Evolutionary conservation across 1,284 basidiomycete species (phyloP).

Genomic region (Austropuccinia psidii): DNA sequence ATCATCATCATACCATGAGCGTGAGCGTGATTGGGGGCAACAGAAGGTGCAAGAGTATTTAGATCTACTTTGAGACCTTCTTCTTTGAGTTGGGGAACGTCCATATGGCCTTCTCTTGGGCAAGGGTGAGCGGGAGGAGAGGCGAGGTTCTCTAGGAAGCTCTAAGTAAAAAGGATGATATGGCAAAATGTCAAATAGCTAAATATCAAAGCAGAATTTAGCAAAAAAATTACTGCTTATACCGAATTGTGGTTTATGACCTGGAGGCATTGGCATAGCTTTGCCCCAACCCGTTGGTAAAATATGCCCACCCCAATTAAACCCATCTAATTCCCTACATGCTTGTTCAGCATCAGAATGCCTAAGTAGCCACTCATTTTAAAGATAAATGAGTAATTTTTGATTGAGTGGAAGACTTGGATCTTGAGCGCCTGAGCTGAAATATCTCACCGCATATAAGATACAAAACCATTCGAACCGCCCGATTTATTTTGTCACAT

Average conservation of each 20-base stretch:
- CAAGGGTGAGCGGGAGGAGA: slow-evolving; percentile 36
- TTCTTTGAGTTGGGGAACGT: slow-evolving; percentile 35
- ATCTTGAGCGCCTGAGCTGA: background rate
- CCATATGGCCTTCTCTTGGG: slow-evolving; percentile 48
- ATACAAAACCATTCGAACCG: slow-evolving; percentile 85
- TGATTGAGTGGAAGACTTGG: background rate
- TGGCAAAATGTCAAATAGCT: background rate
- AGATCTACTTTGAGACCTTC: slow-evolving; percentile 45
- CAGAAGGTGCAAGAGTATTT: slow-evolving; percentile 36
- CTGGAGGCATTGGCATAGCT: slow-evolving; percentile 64
- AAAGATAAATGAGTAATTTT: background rate
- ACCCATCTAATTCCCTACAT: slow-evolving; percentile 75
- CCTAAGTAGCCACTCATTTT: background rate
- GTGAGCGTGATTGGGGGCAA: slow-evolving; percentile 40
- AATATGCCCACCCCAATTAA: slow-evolving; percentile 78
- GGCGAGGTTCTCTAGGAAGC: slow-evolving; percentile 40
- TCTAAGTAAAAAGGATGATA: slow-evolving; percentile 2
- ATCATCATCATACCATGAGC: slow-evolving; percentile 40
- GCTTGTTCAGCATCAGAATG: slow-evolving; percentile 80
- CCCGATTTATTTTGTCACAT: slow-evolving; percentile 60
- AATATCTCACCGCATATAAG: slow-evolving; percentile 64
- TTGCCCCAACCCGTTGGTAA: slow-evolving; percentile 92
- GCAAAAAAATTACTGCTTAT: slow-evolving; percentile 42
- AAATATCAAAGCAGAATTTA: background rate
- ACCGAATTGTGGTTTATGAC: slow-evolving; percentile 72